Base-by-base conservation (phyloP, 306 rosid genomes). In the Astragalus membranaceus region DNA sequence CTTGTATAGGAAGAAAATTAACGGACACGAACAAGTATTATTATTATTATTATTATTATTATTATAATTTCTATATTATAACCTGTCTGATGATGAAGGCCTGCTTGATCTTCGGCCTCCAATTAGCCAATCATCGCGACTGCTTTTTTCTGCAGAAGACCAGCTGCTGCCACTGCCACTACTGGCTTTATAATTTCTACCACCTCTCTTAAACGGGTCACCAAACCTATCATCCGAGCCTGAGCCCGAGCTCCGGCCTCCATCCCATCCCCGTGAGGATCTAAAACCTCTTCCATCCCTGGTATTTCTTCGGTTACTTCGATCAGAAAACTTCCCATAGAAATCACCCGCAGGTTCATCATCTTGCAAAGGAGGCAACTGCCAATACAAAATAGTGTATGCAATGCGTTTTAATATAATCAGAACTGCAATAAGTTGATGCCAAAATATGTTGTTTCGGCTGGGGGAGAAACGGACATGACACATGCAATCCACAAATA, bases 361-460 rank as follows among this genome's bases (percentile, higher is more conserved):
- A 69, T 94, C 99, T 91, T 94, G 97, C 85, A 94, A 77, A 71
- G 95, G 69, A 77, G 99, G 99, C 75, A 94, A 81, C 99, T 94
- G 92, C 80, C 67, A 71, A 60, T 13, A 44, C 68, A 76, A 26
- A 78, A 57, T 72, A 73, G 33, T 10, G 47, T 6, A 15, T 5
- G 57, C 55, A 70, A 43, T 52, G 49, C 5, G 49, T 51, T 50
- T 63, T 50, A 53, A 60, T 52, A 73, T 8, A 73, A 70, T 74
- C 66, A 70, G 64, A 30, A 35, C 44, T 53, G 46, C 67, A 39
- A 56, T 44, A n/a, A 15, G 42, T n/a, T 39, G 66, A 11, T 17
- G 44, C 59, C 48, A 41, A 52, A 17, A 23, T 14, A 54, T 39
- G 66, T 16, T 49, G 36, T 67, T 72, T 73, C n/a, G 44, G 23